Percentiles rank a stretch among this genome's conserved stretches.
Evolutionary conservation across 371 early-diverging fungal species (phyloP).

Genomic region (Apophysomyces elegans): DNA sequence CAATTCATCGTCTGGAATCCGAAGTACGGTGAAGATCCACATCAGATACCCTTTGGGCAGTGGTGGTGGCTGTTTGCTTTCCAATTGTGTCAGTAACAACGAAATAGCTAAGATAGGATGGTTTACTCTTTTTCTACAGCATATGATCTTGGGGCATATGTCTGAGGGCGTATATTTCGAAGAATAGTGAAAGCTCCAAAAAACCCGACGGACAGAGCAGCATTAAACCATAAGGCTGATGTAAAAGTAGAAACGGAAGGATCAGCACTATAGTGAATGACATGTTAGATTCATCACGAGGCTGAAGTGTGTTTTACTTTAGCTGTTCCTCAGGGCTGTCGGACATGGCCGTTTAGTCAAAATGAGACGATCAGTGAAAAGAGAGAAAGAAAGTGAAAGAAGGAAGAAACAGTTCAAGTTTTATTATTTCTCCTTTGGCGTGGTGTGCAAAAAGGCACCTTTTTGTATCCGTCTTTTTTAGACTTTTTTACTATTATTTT

Average conservation of each 20-base stretch:
- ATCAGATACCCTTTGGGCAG: constrained; percentile 52
- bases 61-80: constrained; percentile 54
- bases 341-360: neutral
- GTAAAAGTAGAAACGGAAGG: constrained; percentile 61
- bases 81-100: constrained; percentile 18
- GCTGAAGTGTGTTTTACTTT: neutral
- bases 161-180: constrained; percentile 56
- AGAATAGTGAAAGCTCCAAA: constrained; percentile 64
- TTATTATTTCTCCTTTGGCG: neutral
- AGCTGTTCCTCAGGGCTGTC: constrained; percentile 13
- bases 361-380: neutral
- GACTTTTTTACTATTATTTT: neutral
- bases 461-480: neutral
- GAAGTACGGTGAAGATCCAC: constrained; percentile 69
- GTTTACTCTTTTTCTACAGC: constrained; percentile 63
- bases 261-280: constrained; percentile 34
- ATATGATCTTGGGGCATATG: constrained; percentile 76
- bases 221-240: constrained; percentile 72
- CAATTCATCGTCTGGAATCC: constrained; percentile 59
- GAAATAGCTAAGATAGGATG: neutral
- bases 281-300: neutral
- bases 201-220: constrained; percentile 56
- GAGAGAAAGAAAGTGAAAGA: neutral
- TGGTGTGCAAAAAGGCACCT: neutral
- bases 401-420: no score